Percentiles rank a stretch among this genome's conserved stretches.
phyloP scores from a whole-genome alignment of 768 basidiomycete species.

The Boletellus sp. region DNA sequence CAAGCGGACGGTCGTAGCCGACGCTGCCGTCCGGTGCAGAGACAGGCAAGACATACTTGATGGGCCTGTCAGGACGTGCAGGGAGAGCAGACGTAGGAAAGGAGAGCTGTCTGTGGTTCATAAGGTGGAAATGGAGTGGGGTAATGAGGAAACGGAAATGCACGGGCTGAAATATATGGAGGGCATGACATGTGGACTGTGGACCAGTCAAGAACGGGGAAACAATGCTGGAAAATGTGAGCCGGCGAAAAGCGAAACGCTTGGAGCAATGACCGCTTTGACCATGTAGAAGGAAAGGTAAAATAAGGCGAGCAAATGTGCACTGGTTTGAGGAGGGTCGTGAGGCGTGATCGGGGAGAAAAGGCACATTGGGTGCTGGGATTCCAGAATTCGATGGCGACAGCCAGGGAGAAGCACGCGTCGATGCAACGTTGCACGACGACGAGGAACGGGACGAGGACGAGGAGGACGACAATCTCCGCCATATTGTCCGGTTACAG shows the following conservation, averaged over 20 bases:
- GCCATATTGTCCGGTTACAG: not conserved
- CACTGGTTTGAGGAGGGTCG: conserved; percentile 15
- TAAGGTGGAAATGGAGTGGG: conserved; percentile 8
- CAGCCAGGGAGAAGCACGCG: not conserved
- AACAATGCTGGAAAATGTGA: conserved; percentile 13
- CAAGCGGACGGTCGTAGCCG: conserved; percentile 20
- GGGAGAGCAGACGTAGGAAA: conserved; percentile 14
- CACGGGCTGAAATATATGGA: conserved; percentile 14
- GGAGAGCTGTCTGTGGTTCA: conserved; percentile 5
- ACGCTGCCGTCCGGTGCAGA: conserved; percentile 12
- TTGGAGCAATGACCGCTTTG: conserved; percentile 14
- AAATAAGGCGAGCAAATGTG: not conserved
- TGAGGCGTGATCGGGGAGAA: conserved; percentile 12
- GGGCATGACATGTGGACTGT: conserved; percentile 17
- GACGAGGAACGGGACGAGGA: not conserved
- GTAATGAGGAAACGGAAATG: conserved; percentile 3
- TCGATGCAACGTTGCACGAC: conserved; percentile 10
- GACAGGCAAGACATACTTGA: conserved; percentile 12
- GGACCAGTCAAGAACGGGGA: conserved; percentile 13
- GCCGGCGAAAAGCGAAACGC: not conserved
- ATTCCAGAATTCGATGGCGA: conserved; percentile 6
- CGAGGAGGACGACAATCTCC: conserved; percentile 19
- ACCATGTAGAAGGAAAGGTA: not conserved
- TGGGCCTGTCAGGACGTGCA: conserved; percentile 6
- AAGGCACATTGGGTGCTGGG: conserved; percentile 1